Conservation (phyloP, 805 yeast genomes). For the Candida awuae region DNA sequence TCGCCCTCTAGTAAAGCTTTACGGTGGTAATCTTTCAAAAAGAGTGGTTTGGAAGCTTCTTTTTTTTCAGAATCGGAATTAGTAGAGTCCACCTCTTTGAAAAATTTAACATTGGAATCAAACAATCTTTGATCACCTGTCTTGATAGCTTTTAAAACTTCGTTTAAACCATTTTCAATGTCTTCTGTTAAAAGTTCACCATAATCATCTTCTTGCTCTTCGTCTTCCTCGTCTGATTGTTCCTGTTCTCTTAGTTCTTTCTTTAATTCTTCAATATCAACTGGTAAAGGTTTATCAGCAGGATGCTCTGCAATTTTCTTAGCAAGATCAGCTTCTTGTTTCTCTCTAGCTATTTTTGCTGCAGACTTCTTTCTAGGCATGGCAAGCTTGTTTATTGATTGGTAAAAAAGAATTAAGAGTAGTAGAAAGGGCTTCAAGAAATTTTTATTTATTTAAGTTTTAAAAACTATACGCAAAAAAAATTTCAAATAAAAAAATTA, state of each 20-base stretch:
- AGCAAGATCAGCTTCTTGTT: background rate
- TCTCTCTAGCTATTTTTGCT: conserved; percentile 56
- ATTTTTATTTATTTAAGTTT: background rate
- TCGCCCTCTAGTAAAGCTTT: conserved; percentile 61
- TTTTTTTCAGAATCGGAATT: conserved; percentile 24
- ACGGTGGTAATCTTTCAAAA: conserved; percentile 88
- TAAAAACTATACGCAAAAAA: background rate
- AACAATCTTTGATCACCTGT: conserved; percentile 57
- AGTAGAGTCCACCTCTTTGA: conserved; percentile 54
- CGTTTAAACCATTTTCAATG: conserved; percentile 69
- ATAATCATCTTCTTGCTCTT: conserved; percentile 81
- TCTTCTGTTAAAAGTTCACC: conserved; percentile 85
- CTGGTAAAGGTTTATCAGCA: conserved; percentile 8
- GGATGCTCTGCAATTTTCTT: background rate
- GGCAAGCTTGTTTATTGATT: background rate
- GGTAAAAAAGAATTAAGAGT: too few species aligned
- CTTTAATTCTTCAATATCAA: conserved; percentile 13
- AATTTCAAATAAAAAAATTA: too few species aligned
- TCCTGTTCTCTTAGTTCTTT: conserved; percentile 20
- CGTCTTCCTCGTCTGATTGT: conserved; percentile 25
- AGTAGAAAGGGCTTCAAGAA: background rate
- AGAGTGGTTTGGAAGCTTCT: conserved; percentile 63
- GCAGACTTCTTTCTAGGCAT: conserved; percentile 91
- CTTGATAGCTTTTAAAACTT: conserved; percentile 64
- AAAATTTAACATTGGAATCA: conserved; percentile 66